Conservation (phyloP, 495 filamentous ascomycete genomes). For the Apiosordaria backusii region DNA sequence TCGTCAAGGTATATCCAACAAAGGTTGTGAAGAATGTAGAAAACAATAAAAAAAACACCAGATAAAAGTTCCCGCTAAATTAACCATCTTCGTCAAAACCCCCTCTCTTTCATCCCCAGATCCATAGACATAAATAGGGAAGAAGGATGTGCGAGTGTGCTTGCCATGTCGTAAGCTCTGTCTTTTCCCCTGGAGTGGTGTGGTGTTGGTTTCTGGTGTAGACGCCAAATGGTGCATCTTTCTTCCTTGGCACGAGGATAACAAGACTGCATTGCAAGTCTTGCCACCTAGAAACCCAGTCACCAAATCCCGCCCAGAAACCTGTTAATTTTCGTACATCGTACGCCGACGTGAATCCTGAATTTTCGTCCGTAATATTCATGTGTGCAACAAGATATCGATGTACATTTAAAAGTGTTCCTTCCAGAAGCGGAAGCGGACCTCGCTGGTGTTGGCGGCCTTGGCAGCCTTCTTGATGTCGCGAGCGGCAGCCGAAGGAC, state of each 20-base stretch:
- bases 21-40: neutral
- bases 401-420: constrained; percentile 65
- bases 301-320: neutral
- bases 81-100: neutral
- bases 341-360: neutral
- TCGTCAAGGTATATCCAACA: neutral
- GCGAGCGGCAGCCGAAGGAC: constrained; percentile 60
- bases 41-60: neutral
- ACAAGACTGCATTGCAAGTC: neutral
- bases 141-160: too few relatives aligned
- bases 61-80: neutral
- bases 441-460: constrained; percentile 64
- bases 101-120: neutral
- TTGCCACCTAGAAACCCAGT: neutral
- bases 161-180: too few relatives aligned
- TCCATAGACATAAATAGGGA: neutral
- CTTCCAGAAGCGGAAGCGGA: constrained; percentile 98
- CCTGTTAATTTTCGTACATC: neutral
- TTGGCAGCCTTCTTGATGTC: constrained; percentile 81
- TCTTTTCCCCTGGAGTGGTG: neutral
- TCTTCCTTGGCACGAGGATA: constrained; percentile 1
- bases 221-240: neutral
- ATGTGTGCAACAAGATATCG: constrained; percentile 12
- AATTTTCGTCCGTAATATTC: neutral
- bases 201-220: neutral